Base-by-base conservation (phyloP, 106 monocot species). In the Dioscorea alata region DNA sequence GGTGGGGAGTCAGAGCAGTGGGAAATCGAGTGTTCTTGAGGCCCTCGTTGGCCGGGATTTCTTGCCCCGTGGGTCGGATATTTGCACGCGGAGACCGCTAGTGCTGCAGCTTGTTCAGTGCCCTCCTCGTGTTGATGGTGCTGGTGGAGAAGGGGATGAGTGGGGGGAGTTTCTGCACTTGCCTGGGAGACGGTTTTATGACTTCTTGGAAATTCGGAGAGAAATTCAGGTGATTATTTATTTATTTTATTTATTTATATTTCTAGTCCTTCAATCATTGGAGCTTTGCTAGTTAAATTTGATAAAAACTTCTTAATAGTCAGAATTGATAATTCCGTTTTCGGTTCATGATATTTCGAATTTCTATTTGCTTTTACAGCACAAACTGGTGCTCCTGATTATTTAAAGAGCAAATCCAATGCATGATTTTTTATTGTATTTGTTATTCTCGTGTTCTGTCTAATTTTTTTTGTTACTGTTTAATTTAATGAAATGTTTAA, bases 1-100 rank as follows among this genome's bases (percentile, higher is more conserved):
- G 24, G 77, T 97, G 48, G 97, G 97, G 33, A 86, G 92, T 87
- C 97, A 97, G 84, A 92, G 97, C 76, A 97, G 97, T 71, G 97
- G 97, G 4, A 97, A 97, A 69, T 92, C 97, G 54, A 97, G 97
- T 83, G 97, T 97, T 14, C 79, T 97, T 15, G 97, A 97, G 80
- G 86, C 97, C 18, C 84, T 97, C 20, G 92, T 92, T 17, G 97
- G 92, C 23, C 75, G 92, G 21, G 97, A 97, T 63, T 97, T 97
- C 62, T 75, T 97, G 10, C 92, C 97, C 15, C 78, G 97, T 13
- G 92, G 97, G 19, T 67, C 79, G 4, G 89, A 94, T 35, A 89
- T 92, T 35, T 92, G 92, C 57, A 92, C 97, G 19, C 72, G 97
- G 33, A 61, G 97, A 18, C 97, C 97, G 8, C 85, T 92, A 8